phyloP scores from a whole-genome alignment of 2,329 filamentous ascomycete species.

The Rosellinia necatrix region DNA sequence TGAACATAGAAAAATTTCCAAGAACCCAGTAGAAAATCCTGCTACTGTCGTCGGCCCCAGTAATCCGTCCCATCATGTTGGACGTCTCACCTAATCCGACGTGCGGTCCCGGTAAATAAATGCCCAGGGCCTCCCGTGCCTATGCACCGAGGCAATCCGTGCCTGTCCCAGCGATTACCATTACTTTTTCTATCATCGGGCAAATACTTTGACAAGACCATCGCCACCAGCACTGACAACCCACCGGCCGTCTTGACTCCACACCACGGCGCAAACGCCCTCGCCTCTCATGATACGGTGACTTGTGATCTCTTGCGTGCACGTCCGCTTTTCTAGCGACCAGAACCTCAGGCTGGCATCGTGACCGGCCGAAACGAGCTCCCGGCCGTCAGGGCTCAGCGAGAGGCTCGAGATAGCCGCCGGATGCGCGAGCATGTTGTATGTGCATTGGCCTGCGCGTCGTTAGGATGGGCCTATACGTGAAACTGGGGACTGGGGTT shows the following conservation, averaged over 20 bases:
- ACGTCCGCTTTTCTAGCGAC: constrained; percentile 93
- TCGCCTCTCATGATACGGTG: constrained; percentile 95
- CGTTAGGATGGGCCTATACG: constrained; percentile 15
- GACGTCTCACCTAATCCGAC: no score
- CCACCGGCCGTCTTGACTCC: constrained; percentile 94
- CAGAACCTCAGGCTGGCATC: constrained; percentile 96
- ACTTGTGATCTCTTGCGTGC: constrained; percentile 91
- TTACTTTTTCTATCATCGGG: constrained; percentile 47
- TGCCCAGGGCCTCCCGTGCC: neutral
- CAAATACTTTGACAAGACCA: constrained; percentile 92
- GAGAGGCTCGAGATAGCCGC: constrained; percentile 90
- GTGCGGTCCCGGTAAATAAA: neutral
- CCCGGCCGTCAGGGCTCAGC: constrained; percentile 88
- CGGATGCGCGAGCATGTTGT: constrained; percentile 96
- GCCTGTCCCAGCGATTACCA: neutral
- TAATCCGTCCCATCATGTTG: no score
- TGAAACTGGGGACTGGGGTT: neutral
- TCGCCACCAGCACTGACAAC: constrained; percentile 95
- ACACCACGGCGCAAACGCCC: constrained; percentile 90
- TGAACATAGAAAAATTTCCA: no score
- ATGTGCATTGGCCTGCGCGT: constrained; percentile 91
- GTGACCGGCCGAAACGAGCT: constrained; percentile 94
- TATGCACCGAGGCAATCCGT: neutral
- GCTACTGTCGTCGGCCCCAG: no score
- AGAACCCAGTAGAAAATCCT: no score